These are phyloP conservation scores for Hamigera avellanea DNA, from an alignment of 495 filamentous ascomycete species.

Conservation along the genomic window DNA sequence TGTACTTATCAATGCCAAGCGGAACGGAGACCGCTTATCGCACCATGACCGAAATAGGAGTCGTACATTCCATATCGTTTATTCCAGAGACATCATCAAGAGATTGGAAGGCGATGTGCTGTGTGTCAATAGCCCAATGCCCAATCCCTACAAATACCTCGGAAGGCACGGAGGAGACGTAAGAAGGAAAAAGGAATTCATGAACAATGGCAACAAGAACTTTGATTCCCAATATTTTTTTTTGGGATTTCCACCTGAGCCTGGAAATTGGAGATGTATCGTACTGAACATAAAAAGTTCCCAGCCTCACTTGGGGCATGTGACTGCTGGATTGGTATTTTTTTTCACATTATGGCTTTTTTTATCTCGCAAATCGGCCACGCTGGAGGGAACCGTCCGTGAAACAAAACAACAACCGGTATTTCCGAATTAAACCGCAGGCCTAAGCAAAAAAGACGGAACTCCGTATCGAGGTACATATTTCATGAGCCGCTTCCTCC, in stretches of 20 bases:
- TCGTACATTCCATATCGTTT: too few relatives aligned
- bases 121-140: too few relatives aligned
- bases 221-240: slow-evolving; percentile 17
- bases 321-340: slow-evolving; percentile 27
- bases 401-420: slow-evolving; percentile 26
- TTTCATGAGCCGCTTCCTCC: slow-evolving; percentile 26
- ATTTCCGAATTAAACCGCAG: slow-evolving; percentile 25
- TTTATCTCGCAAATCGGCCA: slow-evolving; percentile 23
- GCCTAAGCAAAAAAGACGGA: slow-evolving; percentile 26
- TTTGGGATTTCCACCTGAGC: slow-evolving; percentile 26
- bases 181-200: too few relatives aligned
- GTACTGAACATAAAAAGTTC: slow-evolving; percentile 33
- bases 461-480: slow-evolving; percentile 31
- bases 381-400: slow-evolving; percentile 18
- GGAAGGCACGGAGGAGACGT: too few relatives aligned
- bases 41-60: too few relatives aligned
- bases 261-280: slow-evolving; percentile 28
- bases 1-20: too few relatives aligned
- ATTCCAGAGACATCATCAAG: too few relatives aligned
- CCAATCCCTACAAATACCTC: too few relatives aligned
- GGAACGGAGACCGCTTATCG: too few relatives aligned
- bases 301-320: slow-evolving; percentile 17
- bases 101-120: too few relatives aligned
- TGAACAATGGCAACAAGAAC: slow-evolving; percentile 5
- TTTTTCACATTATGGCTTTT: slow-evolving; percentile 27